These are phyloP conservation scores for Bruguiera gymnorhiza DNA, from an alignment of 345 rosid genomes.

Conservation along the genomic window DNA sequence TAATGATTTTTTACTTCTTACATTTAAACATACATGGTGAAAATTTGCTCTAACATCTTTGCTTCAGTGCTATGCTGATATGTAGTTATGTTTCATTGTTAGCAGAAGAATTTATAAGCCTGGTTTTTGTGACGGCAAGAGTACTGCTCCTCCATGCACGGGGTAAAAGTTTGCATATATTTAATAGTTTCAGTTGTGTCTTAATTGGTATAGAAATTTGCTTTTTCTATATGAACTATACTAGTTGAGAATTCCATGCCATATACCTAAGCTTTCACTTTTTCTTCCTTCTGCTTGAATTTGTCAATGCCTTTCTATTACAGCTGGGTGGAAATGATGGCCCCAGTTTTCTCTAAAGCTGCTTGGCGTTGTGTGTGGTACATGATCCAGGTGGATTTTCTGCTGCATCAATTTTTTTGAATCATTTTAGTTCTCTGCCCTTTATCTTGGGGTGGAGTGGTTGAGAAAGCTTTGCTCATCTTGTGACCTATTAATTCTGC, in stretches of 20 bases:
- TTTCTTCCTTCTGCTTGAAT: background rate
- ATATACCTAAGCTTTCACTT: background rate
- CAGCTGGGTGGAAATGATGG: constrained; percentile 85
- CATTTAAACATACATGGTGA: background rate
- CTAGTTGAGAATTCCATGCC: background rate
- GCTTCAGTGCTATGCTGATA: constrained; percentile 1
- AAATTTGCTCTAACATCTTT: background rate
- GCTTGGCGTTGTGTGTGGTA: constrained; percentile 78
- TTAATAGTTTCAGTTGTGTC: background rate
- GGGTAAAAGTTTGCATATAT: constrained; percentile 41
- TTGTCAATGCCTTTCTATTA: constrained; percentile 2
- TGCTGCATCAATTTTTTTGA: too few relatives aligned
- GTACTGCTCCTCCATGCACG: constrained; percentile 65
- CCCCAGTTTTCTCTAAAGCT: constrained; percentile 67
- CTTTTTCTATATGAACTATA: background rate
- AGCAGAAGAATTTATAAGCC: constrained; percentile 55
- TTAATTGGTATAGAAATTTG: background rate
- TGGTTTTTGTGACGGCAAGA: constrained; percentile 39
- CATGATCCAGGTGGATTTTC: constrained; percentile 55
- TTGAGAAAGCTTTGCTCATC: too few relatives aligned
- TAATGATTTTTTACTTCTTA: background rate
- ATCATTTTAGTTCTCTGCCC: too few relatives aligned
- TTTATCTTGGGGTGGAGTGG: too few relatives aligned
- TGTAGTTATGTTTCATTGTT: constrained; percentile 18
- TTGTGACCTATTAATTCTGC: too few relatives aligned